phyloP scores from a whole-genome alignment of 2,329 filamentous ascomycete genomes.

The Metarhizium rileyi region DNA sequence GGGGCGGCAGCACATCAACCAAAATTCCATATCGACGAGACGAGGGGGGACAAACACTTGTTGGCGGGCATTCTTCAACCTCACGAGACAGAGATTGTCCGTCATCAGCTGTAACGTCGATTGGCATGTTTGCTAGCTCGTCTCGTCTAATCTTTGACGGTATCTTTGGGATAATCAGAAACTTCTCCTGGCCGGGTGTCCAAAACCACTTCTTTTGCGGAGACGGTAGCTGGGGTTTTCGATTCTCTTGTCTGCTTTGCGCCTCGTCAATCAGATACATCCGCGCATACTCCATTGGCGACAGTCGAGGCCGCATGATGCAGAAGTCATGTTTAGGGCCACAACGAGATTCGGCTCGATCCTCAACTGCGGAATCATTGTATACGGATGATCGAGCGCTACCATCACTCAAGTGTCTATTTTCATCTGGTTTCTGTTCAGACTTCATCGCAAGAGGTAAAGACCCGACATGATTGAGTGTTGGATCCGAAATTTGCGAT shows the following conservation, averaged over 20 bases:
- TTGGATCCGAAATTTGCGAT: constrained; percentile 16
- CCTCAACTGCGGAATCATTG: not conserved
- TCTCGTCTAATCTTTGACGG: constrained; percentile 18
- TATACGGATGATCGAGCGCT: not conserved
- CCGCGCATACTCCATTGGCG: constrained; percentile 31
- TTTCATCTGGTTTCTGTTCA: constrained; percentile 1
- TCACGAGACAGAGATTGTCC: too few relatives aligned
- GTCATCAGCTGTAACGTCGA: not conserved
- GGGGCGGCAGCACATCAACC: constrained; percentile 7
- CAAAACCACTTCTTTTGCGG: constrained; percentile 23
- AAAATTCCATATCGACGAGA: too few relatives aligned
- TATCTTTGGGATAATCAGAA: constrained; percentile 25
- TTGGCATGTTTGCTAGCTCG: not conserved
- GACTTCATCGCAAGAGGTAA: not conserved
- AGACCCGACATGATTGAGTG: constrained; percentile 6
- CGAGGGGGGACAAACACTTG: too few relatives aligned
- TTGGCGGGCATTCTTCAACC: too few relatives aligned
- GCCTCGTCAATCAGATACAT: constrained; percentile 25
- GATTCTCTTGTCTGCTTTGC: constrained; percentile 15
- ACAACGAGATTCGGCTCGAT: not conserved
- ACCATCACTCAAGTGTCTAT: not conserved
- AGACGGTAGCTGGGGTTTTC: constrained; percentile 17
- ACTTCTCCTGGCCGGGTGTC: constrained; percentile 25
- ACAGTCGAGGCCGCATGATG: constrained; percentile 19
- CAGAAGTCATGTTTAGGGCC: not conserved